Conservation (phyloP, 345 rosid genomes). For the Arabidopsis arenosa region DNA sequence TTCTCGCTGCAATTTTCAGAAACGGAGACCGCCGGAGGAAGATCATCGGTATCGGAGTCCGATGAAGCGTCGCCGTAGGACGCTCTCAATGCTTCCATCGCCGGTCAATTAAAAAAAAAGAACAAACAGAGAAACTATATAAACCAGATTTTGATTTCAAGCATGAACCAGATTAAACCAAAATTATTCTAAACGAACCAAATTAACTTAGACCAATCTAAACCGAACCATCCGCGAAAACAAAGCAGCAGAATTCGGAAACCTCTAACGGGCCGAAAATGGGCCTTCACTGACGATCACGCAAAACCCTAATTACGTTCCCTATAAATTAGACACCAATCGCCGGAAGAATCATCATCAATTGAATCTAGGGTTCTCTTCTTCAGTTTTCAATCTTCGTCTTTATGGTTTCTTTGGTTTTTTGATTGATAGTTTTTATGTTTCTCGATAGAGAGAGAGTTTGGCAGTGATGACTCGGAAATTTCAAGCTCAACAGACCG, state of each 20-base stretch:
- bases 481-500: slow-evolving; percentile 99
- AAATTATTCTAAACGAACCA: not conserved
- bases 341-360: not conserved
- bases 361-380: not conserved
- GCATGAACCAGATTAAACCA: not conserved
- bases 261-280: not conserved
- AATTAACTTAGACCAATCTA: not conserved
- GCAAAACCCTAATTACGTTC: slow-evolving; percentile 31
- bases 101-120: not conserved
- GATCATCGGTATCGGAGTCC: slow-evolving; percentile 50
- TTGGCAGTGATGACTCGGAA: slow-evolving; percentile 75
- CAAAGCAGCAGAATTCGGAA: not conserved
- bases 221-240: not conserved
- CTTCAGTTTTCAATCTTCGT: too few species aligned
- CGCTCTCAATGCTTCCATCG: slow-evolving; percentile 75
- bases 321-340: not conserved
- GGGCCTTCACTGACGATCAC: slow-evolving; percentile 33
- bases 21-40: not conserved
- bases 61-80: slow-evolving; percentile 74
- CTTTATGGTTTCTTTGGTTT: not conserved
- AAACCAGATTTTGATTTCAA: not conserved
- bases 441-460: not conserved
- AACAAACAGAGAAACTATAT: not conserved
- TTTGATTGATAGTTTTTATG: not conserved
- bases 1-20: not conserved